Base-by-base conservation (phyloP, 1,284 basidiomycete genomes). In the Ustilago bromivora region DNA sequence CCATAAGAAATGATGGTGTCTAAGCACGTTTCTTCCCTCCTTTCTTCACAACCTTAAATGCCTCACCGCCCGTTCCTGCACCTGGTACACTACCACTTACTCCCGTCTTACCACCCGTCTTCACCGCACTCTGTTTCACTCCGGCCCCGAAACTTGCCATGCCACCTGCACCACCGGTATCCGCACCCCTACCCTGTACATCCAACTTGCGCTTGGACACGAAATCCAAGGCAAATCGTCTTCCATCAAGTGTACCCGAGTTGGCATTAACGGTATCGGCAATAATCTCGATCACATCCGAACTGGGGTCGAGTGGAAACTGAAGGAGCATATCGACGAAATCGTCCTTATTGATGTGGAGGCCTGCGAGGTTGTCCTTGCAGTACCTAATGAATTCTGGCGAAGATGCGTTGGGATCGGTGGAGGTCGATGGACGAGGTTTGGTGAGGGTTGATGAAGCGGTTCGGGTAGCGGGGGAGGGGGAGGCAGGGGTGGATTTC, bases 331-430 rank as follows among this genome's bases (percentile, higher is more conserved):
- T 86, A 57, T 86, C 84, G 76, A 86, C 80, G 47, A 86, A 86
- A 61, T 85, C 84, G 66, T 86, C 84, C 40, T 83, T 80, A 68
- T 62, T 59, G 69, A 95, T 92, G 23, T 76, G 81, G 59, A 98
- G 88, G 8, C 95, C 96, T 82, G 93, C 94, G 63, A 99, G 88
- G 3, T 94, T 92, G 69, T 94, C 93, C 78, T 91, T 92, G 79
- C 95, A 89, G 95, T 97, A 98, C 82, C 92, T 92, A 82, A 98
- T 88, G 87, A 99, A 98, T 66, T 99, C 96, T 60, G 89, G 83
- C 2, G 93, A 94, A 6, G 95, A 94, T 85, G 31, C 90, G 88
- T 93, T 93, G 34, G 92, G 91, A 32, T 86, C 86, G 3, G 46
- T 13, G 2, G 54, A 23, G 2, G 34, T 53, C 38, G 38, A 13